A percentile compares a stretch with the other conserved stretches of the same genome.
Conservation (phyloP, 208 protist species). For the Leptomonas pyrrhocoris region DNA sequence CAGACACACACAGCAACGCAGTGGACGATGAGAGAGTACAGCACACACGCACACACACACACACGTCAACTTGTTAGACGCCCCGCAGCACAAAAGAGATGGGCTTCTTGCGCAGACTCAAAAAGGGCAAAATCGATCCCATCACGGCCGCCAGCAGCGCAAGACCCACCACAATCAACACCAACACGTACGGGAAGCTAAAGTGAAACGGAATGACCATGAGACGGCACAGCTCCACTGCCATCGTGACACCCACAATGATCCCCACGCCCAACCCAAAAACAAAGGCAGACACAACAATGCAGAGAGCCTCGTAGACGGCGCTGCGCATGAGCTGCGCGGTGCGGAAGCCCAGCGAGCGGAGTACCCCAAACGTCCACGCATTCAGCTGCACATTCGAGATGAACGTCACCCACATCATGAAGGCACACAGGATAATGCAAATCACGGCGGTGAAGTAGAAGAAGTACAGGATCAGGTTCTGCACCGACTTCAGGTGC, state of each 20-base stretch:
- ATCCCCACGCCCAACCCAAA: conserved; percentile 76
- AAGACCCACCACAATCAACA: conserved; percentile 74
- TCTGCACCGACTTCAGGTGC: conserved; percentile 49
- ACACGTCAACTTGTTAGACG: not conserved
- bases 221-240: conserved; percentile 88
- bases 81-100: conserved; percentile 84
- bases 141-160: conserved; percentile 84
- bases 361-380: conserved; percentile 95
- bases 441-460: conserved; percentile 92
- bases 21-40: too few species aligned
- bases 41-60: too few species aligned
- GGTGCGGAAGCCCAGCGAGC: conserved; percentile 90
- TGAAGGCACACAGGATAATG: conserved; percentile 93
- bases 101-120: conserved; percentile 54
- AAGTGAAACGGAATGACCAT: conserved; percentile 91
- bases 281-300: conserved; percentile 93
- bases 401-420: conserved; percentile 96
- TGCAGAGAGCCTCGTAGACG: conserved; percentile 93
- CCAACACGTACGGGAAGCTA: conserved; percentile 87
- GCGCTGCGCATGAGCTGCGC: conserved; percentile 86
- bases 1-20: too few species aligned
- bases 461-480: conserved; percentile 93
- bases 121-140: conserved; percentile 85
- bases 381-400: conserved; percentile 94
- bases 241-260: conserved; percentile 80